Base-by-base conservation (phyloP, 352 stramenopile genomes). In the Globisporangium paroecandrum region DNA sequence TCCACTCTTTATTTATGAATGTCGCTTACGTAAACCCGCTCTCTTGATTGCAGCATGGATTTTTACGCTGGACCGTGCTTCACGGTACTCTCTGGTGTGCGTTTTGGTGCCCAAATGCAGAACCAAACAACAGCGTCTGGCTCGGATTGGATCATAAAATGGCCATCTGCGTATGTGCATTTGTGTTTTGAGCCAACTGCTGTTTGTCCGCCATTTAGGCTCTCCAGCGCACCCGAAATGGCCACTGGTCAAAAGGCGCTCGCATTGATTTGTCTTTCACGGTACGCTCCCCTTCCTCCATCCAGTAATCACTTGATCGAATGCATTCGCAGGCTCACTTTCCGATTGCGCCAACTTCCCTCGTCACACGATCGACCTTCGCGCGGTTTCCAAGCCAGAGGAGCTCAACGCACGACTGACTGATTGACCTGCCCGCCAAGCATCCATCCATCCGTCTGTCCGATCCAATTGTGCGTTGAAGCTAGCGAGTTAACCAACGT, bases 331-430 rank as follows among this genome's bases (percentile, higher is more conserved):
- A 13, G 36, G 41, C 25, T 54, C 64, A 69, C 46, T 51, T 62
- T 46, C 46, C 54, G 64, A 69, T 69, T 69, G 56, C 64, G 64
- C 57, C 64, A 64, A 69, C 64, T 27, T 56, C 49, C 49, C 2
- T 29, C 49, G n/a, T 56, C 49, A 24, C 20, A 27, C 47, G 38
- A 46, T 46, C 38, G 38, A 18, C 38, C 29, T 32, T 15, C 13
- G 46, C 18, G 46, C 15, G 9, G 22, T 24, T 22, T 51, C 12
- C 43, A 15, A 18, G 15, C 46, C 46, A 12, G 18, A 51, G 41
- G 27, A 32, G 29, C 29, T 7, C 29, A 43, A 12, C 38, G 38
- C 15, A 46, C 38, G 38, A 27, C 20, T 20, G 43, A 55, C 20
- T 34, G 18, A 24, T 25, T 22, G 20, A 59, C 49, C 8, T 43